These are phyloP conservation scores for Botrytis elliptica DNA, from an alignment of 2,329 filamentous ascomycete genomes.

Conservation along the genomic window DNA sequence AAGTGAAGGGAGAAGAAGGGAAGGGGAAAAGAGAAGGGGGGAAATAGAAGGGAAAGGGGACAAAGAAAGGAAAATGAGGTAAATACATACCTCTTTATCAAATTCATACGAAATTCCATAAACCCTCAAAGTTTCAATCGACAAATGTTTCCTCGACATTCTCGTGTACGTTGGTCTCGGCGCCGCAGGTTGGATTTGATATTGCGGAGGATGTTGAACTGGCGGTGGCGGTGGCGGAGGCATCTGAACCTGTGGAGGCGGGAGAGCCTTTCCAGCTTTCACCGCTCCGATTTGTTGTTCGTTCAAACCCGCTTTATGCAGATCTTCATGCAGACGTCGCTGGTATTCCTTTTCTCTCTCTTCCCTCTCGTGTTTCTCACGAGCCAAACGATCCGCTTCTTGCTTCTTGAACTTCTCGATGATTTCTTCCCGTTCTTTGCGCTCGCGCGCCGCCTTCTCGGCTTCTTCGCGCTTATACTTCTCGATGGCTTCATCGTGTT, in stretches of 20 bases:
- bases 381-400: conserved; percentile 41
- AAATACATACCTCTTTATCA: conserved; percentile 41
- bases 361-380: conserved; percentile 49
- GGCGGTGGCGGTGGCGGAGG: neutral
- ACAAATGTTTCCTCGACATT: conserved; percentile 61
- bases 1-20: neutral
- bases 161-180: conserved; percentile 59
- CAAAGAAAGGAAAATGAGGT: neutral
- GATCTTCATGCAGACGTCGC: conserved; percentile 55
- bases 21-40: neutral
- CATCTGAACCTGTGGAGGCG: neutral
- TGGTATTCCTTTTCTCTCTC: conserved; percentile 45
- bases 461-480: conserved; percentile 39
- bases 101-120: conserved; percentile 58
- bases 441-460: conserved; percentile 32
- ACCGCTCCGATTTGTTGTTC: conserved; percentile 60
- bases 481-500: conserved; percentile 51
- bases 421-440: conserved; percentile 40
- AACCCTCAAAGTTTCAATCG: conserved; percentile 57
- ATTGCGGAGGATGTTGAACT: conserved; percentile 17
- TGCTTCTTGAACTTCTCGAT: conserved; percentile 46
- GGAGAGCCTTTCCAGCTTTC: conserved; percentile 41
- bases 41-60: neutral
- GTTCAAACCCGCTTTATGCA: conserved; percentile 57
- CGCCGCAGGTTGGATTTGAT: conserved; percentile 21